These are phyloP conservation scores for Stromatinia cepivora DNA, from an alignment of 2,329 filamentous ascomycete genomes.

Conservation along the genomic window DNA sequence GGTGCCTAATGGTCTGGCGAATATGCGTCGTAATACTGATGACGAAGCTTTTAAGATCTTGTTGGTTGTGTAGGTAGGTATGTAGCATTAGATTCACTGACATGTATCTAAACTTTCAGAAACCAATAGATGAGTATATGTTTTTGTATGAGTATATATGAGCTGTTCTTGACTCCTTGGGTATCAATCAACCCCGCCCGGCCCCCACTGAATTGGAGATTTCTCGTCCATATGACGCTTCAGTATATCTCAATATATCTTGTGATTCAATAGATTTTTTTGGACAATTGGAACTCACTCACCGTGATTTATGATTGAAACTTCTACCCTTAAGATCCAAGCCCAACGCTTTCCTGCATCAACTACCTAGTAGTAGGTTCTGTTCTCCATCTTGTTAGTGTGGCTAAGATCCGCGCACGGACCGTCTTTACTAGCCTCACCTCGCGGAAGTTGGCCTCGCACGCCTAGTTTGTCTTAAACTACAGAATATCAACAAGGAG, in stretches of 20 bases:
- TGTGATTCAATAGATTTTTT: background rate
- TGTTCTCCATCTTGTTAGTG: background rate
- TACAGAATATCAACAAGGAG: conserved; percentile 23
- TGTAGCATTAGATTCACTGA: background rate
- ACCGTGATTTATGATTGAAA: background rate
- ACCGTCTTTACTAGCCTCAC: conserved; percentile 20
- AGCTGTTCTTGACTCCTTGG: conserved; percentile 8
- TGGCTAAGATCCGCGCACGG: conserved; percentile 17
- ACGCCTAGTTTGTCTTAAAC: conserved; percentile 23
- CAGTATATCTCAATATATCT: background rate
- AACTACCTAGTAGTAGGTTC: background rate
- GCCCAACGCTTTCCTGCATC: conserved; percentile 8
- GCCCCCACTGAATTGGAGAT: conserved; percentile 3
- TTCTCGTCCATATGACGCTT: conserved; percentile 5
- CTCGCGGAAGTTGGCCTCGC: conserved; percentile 20
- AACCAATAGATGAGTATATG: conserved; percentile 6
- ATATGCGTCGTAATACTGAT: conserved; percentile 21
- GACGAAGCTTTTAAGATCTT: conserved; percentile 13
- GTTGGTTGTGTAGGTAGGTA: background rate
- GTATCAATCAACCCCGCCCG: conserved; percentile 15
- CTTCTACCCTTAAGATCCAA: background rate
- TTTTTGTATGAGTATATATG: conserved; percentile 13
- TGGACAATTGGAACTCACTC: background rate
- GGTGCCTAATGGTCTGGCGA: conserved; percentile 18
- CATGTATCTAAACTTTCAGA: background rate